Base-by-base conservation (phyloP, 164 flowering plant genomes). In the Sextonia rubra region DNA sequence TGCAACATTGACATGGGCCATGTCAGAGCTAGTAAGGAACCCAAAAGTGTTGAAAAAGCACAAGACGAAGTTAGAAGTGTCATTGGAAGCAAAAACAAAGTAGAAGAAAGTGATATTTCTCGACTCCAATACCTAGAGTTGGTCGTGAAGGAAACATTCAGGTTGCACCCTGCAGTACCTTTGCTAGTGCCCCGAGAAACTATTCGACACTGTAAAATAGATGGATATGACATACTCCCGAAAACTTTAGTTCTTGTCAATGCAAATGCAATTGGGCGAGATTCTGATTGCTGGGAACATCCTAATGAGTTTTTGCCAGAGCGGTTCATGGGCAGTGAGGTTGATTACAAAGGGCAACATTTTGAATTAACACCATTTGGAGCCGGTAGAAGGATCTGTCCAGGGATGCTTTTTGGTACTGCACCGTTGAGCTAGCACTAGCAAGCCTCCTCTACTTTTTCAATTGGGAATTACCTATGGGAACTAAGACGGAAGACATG, bases 121-220 rank as follows among this genome's bases (percentile, higher is more conserved):
- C 70, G 76, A 7, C 71, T 81, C 1, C 66, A 73, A 0, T 81
- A 81, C 71, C 62, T 81, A 67, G 73, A 76, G 68, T 74, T 80
- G 2, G 75, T 68, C 0, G 73, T 79, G 17, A 83, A 83, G 64
- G 86, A 83, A 74, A 63, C 68, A 20, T 70, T 83, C 27, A 55
- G 86, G 2, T 61, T 83, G 14, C 84, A 83, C 77, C 85, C 85
- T 0, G 76, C 69, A 5, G 70, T 47, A 7, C 82, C 86, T n/a
- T 64, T 78, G 17, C 70, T 80, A 0, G 60, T 79, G 48, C 83
- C 86, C 6, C 77, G 80, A 12, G 64, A 82, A 37, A 71, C 78
- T 2, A 66, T 44, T 17, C 80, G 77, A 47, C 69, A 68, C 1
- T 72, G 77, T 61, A 69, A 72, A 2, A 70, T 83, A 1, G 55